Evolutionary conservation across 192 early-diverging fungal genomes (phyloP).

Genomic region (Spizellomyces punctatus): DNA sequence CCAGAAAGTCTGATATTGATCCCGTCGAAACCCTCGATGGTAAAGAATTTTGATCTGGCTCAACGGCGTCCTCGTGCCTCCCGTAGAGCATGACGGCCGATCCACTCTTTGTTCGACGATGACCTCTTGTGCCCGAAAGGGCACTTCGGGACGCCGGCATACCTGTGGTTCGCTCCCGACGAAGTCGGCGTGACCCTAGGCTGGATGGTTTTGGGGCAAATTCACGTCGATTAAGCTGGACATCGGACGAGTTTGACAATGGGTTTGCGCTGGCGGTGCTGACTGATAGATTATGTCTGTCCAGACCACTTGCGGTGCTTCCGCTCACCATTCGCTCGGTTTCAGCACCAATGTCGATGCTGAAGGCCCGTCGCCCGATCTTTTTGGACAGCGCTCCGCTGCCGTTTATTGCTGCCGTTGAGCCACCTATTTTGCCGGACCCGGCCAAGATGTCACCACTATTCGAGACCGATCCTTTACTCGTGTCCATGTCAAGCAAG

Average conservation of each 20-base stretch:
- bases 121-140: not conserved
- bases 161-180: not conserved
- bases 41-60: not conserved
- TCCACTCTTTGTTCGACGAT: conserved; percentile 26
- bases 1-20: conserved; percentile 22
- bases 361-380: not conserved
- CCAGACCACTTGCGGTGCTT: not conserved
- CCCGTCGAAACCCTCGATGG: conserved; percentile 11
- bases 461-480: not conserved
- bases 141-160: not conserved
- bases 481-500: conserved; percentile 3
- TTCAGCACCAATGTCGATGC: not conserved
- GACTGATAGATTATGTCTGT: not conserved
- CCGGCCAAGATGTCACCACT: not conserved
- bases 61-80: not conserved
- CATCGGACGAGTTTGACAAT: too few species aligned
- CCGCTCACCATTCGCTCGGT: not conserved
- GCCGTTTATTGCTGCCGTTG: not conserved
- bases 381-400: not conserved
- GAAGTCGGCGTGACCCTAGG: not conserved
- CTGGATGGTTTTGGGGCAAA: not conserved
- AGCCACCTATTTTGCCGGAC: not conserved
- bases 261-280: not conserved
- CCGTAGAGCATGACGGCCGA: conserved; percentile 14
- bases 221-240: not conserved